Percentiles rank a stretch among this genome's conserved stretches.
phyloP scores from a whole-genome alignment of 164 flowering plant species.

The Litsea cubeba region DNA sequence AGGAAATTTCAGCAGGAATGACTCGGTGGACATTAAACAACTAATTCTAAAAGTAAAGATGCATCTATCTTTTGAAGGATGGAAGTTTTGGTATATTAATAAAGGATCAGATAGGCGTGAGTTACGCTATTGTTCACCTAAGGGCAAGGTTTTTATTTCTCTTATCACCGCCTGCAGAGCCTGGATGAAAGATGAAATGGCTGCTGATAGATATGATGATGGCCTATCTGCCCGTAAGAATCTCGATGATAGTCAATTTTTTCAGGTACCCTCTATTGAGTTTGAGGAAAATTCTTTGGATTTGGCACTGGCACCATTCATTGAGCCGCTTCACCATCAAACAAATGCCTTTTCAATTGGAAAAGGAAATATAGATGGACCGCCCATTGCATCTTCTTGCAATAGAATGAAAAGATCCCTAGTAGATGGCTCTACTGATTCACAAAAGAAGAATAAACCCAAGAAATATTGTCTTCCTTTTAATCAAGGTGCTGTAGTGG shows the following conservation, averaged over 20 bases:
- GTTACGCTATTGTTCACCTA: constrained; percentile 45
- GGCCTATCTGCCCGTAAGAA: neutral
- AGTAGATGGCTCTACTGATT: neutral
- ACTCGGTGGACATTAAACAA: neutral
- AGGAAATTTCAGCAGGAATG: neutral
- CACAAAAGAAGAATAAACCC: constrained; percentile 16
- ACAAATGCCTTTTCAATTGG: neutral
- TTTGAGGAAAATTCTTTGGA: constrained; percentile 5
- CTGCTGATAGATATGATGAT: constrained; percentile 3
- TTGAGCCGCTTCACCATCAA: neutral
- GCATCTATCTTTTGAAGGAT: constrained; percentile 57
- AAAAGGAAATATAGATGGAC: constrained; percentile 1
- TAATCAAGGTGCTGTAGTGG: constrained; percentile 1
- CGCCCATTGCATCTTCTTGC: neutral
- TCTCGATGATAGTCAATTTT: neutral
- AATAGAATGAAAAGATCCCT: neutral
- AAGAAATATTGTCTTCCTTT: constrained; percentile 12
- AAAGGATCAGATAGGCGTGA: constrained; percentile 9
- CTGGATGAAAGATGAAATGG: constrained; percentile 20
- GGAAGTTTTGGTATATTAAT: constrained; percentile 25
- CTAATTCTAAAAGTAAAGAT: constrained; percentile 34
- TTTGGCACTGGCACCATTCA: neutral
- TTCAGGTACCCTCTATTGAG: neutral
- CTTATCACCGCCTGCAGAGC: constrained; percentile 48
- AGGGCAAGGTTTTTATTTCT: constrained; percentile 31